Evolutionary conservation across 2,329 filamentous ascomycete species (phyloP).

Genomic region (Aspergillus eucalypticola): DNA sequence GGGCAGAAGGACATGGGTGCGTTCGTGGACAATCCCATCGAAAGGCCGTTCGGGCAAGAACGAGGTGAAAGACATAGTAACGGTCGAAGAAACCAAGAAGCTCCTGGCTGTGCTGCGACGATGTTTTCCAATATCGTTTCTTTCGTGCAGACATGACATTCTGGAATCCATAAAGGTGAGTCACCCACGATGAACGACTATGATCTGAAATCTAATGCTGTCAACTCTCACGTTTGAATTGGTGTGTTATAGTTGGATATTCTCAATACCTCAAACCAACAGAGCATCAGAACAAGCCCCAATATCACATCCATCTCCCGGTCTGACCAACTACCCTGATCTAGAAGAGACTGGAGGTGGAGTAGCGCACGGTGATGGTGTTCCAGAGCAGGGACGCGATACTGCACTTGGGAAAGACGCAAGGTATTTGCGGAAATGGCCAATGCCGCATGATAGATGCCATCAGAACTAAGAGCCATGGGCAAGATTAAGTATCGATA

Average conservation of each 20-base stretch:
- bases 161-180: conserved; percentile 29
- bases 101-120: conserved; percentile 20
- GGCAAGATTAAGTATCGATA: conserved; percentile 31
- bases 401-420: conserved; percentile 21
- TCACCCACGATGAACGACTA: conserved; percentile 30
- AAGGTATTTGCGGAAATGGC: conserved; percentile 30
- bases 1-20: background rate
- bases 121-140: background rate
- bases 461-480: conserved; percentile 30
- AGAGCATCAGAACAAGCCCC: conserved; percentile 30
- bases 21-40: conserved; percentile 9
- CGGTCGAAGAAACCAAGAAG: conserved; percentile 26
- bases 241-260: too few relatives aligned
- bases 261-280: conserved; percentile 25
- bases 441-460: conserved; percentile 29
- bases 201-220: conserved; percentile 25
- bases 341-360: background rate
- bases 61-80: conserved; percentile 31
- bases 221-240: background rate
- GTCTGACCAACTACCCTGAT: conserved; percentile 3
- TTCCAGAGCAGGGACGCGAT: conserved; percentile 25
- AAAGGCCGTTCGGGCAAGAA: conserved; percentile 30
- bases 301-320: conserved; percentile 29
- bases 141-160: conserved; percentile 13
- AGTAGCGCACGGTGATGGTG: conserved; percentile 14